Evolutionary conservation across 805 yeast species (phyloP).

Genomic region (Yamadazyma takamatsuzukensis): DNA sequence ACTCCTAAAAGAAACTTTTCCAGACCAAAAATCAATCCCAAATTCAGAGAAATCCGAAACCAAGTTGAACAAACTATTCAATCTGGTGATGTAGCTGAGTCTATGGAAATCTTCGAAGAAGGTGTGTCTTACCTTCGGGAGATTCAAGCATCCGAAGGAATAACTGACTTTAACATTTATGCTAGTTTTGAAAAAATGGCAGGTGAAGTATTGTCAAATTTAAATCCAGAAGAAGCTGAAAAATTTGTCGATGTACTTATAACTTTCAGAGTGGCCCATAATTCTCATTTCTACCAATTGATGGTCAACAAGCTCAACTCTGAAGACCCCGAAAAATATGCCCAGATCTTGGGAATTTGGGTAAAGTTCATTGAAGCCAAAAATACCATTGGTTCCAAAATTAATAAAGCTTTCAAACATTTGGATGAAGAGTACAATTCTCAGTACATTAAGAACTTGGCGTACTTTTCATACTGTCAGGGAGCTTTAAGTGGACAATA

Average conservation of each 20-base stretch:
- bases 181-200: constrained; percentile 19
- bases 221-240: constrained; percentile 10
- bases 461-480: constrained; percentile 32
- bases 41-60: constrained; percentile 30
- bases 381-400: not conserved
- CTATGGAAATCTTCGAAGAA: constrained; percentile 37
- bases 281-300: constrained; percentile 24
- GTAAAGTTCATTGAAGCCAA: constrained; percentile 27
- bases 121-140: constrained; percentile 37
- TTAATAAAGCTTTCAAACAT: not conserved
- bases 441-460: constrained; percentile 17
- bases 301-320: constrained; percentile 17
- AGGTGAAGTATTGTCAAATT: not conserved
- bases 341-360: constrained; percentile 30
- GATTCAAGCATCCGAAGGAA: constrained; percentile 31
- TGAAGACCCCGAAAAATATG: constrained; percentile 15
- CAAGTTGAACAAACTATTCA: constrained; percentile 27
- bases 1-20: not conserved
- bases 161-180: constrained; percentile 22
- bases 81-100: constrained; percentile 21
- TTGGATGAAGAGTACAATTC: not conserved
- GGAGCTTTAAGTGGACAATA: constrained; percentile 22
- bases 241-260: constrained; percentile 26
- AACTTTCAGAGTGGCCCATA: constrained; percentile 30
- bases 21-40: constrained; percentile 17